Conservation (phyloP, 257 asterid genomes). For the Salvia splendens region DNA sequence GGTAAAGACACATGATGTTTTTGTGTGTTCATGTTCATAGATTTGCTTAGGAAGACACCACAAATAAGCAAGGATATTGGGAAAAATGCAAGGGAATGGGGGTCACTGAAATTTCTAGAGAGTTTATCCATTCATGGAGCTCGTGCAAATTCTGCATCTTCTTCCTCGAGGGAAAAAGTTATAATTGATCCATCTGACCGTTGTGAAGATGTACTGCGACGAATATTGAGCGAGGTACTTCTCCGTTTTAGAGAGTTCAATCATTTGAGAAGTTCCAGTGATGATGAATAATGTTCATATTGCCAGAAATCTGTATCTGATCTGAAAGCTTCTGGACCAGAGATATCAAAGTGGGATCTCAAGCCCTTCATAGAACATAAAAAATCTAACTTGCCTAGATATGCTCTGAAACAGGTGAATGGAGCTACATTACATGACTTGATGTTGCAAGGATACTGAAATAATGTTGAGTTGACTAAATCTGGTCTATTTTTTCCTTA, state of each 20-base stretch:
- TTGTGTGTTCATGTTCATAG: conserved; percentile 22
- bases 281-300: background rate
- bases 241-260: background rate
- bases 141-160: conserved; percentile 16
- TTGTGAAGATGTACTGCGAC: conserved; percentile 8
- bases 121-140: conserved; percentile 4
- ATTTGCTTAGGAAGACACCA: conserved; percentile 7
- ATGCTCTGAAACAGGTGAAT: conserved; percentile 17
- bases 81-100: conserved; percentile 5
- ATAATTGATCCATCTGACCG: conserved; percentile 1
- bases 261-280: conserved; percentile 9
- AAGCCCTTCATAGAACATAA: conserved; percentile 20
- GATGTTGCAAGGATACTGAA: conserved; percentile 8
- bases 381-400: background rate
- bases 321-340: background rate
- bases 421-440: background rate
- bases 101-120: conserved; percentile 13
- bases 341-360: conserved; percentile 23
- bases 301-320: conserved; percentile 1
- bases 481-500: background rate
- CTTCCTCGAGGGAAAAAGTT: background rate
- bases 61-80: background rate
- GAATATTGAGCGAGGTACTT: conserved; percentile 5
- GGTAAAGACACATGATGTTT: background rate
- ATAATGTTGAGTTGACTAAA: background rate